These are phyloP conservation scores for Ustulina deusta DNA, from an alignment of 2,329 filamentous ascomycete genomes.

Conservation along the genomic window DNA sequence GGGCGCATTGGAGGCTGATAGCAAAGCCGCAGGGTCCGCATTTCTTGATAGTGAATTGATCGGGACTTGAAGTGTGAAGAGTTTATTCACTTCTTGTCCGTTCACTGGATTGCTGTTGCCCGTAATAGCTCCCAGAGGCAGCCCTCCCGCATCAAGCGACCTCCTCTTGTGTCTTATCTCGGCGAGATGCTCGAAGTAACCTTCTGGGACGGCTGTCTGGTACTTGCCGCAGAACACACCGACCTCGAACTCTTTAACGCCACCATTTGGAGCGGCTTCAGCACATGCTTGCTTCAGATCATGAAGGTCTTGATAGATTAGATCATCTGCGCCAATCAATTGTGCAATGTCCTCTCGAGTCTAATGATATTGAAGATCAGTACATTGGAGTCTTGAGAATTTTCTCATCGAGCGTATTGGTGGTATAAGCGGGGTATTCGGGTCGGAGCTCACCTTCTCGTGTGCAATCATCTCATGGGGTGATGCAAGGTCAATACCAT, in stretches of 20 bases:
- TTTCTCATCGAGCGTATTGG: not conserved
- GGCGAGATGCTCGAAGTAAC: constrained; percentile 86
- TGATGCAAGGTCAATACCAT: constrained; percentile 76
- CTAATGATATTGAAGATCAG: constrained; percentile 14
- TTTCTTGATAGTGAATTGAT: constrained; percentile 12
- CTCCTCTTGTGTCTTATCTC: constrained; percentile 76
- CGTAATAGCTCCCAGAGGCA: constrained; percentile 17
- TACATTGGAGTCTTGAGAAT: not conserved
- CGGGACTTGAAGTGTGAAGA: constrained; percentile 22
- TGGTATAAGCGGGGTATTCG: not conserved
- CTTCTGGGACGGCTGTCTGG: constrained; percentile 80
- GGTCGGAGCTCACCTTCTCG: constrained; percentile 66
- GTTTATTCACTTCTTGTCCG: not conserved
- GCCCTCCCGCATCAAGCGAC: constrained; percentile 56
- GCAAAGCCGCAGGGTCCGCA: constrained; percentile 1
- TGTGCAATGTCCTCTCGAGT: constrained; percentile 56
- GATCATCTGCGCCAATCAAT: constrained; percentile 75
- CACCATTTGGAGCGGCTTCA: constrained; percentile 66
- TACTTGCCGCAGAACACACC: constrained; percentile 94
- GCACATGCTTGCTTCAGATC: constrained; percentile 85
- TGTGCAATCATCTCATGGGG: constrained; percentile 78
- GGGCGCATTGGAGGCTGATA: constrained; percentile 9
- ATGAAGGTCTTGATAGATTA: constrained; percentile 81
- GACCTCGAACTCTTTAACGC: constrained; percentile 79
- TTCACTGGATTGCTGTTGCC: constrained; percentile 22